Base-by-base conservation (phyloP, 768 basidiomycete genomes). In the Boletus vinaceobasis region DNA sequence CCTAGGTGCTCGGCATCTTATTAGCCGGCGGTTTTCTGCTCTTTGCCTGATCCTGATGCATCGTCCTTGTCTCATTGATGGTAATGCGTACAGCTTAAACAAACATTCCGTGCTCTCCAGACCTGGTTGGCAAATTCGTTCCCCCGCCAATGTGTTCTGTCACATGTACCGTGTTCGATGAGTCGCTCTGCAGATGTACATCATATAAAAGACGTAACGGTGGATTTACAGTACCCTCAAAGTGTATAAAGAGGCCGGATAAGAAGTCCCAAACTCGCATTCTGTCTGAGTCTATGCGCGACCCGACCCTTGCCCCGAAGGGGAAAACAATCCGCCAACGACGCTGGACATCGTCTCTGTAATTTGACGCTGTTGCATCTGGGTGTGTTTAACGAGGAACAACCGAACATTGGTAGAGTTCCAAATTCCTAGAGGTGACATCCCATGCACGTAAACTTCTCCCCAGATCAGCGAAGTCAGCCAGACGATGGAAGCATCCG, bases 391-490 rank as follows among this genome's bases (percentile, higher is more conserved):
- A 53, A 97, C 90, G 48, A 93, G 83, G 75, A 98, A 98, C 48
- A 98, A 71, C 39, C 90, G 84, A 29, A 97, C 92, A 46, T 84
- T 87, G 14, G 94, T 97, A 19, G 85, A 82, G 60, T 90, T 91
- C 93, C 95, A 98, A 40, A 95, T 84, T 13, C 90, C 91, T 23
- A 93, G 75, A 1, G 89, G 88, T 2, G 86, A 83, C 84, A 95
- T 89, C 6, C 87, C 89, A 44, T 88, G 86, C 21, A 97, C 88
- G 66, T 95, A 99, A 19, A 96, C 82, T 67, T 95, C 92, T 38
- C 97, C 95, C 94, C 96, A 99, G 21, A 95, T 86, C 50, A 98
- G 74, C 1, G 91, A 93, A 5, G 93, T 90, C 36, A 96, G 78
- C 96, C 97, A 98, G 17, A 94, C 80, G 55, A 89, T 77, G 3